These are phyloP conservation scores for Saccharomyces paradoxus DNA, from an alignment of 805 yeast genomes.

Conservation along the genomic window DNA sequence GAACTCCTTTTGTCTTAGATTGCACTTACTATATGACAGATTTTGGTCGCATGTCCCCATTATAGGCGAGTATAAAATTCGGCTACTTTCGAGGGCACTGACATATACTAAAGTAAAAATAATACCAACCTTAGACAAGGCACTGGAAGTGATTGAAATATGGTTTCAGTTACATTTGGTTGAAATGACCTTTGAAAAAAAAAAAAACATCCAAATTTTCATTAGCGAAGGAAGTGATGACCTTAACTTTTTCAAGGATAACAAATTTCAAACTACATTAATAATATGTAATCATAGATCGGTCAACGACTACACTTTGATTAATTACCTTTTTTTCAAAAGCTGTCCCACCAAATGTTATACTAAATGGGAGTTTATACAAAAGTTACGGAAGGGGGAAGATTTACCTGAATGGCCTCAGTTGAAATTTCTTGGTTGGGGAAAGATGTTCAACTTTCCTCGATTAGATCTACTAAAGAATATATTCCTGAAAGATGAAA, in stretches of 20 bases:
- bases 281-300: constrained; percentile 53
- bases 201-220: constrained; percentile 17
- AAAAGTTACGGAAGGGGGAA: constrained; percentile 7
- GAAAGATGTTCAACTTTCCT: constrained; percentile 54
- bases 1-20: not conserved
- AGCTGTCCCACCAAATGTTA: constrained; percentile 5
- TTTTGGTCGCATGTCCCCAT: constrained; percentile 15
- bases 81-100: constrained; percentile 1
- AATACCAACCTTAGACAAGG: constrained; percentile 10
- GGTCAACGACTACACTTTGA: constrained; percentile 52
- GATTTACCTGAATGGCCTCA: constrained; percentile 29
- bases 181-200: constrained; percentile 15
- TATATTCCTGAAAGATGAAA: constrained; percentile 55
- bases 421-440: constrained; percentile 67
- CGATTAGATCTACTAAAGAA: constrained; percentile 39
- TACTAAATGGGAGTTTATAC: constrained; percentile 5
- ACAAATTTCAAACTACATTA: constrained; percentile 16
- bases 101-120: not conserved
- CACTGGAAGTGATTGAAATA: constrained; percentile 8
- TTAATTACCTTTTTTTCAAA: constrained; percentile 31
- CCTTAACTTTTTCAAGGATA: constrained; percentile 3
- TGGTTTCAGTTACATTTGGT: constrained; percentile 14
- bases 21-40: constrained; percentile 2
- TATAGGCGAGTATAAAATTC: constrained; percentile 11
- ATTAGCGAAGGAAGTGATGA: constrained; percentile 20